Evolutionary conservation across 2,329 filamentous ascomycete genomes (phyloP).

Genomic region (Talaromyces marneffei): DNA sequence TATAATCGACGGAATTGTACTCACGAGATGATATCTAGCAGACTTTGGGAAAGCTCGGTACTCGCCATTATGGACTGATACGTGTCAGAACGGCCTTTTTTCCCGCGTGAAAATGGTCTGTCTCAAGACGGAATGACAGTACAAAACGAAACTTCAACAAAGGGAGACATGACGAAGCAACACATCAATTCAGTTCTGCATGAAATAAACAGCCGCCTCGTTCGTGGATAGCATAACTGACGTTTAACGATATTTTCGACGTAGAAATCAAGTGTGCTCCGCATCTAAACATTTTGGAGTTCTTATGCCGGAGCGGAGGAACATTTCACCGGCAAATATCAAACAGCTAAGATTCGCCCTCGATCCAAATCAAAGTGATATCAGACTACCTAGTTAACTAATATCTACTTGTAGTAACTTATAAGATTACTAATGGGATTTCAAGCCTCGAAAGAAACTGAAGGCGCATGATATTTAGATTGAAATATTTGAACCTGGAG

Average conservation of each 20-base stretch:
- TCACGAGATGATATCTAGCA: slow-evolving; percentile 41
- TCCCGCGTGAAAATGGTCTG: not conserved
- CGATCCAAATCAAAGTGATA: not conserved
- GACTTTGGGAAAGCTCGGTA: slow-evolving; percentile 35
- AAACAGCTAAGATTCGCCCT: not conserved
- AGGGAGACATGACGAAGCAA: not conserved
- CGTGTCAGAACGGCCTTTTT: not conserved
- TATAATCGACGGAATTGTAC: slow-evolving; percentile 1
- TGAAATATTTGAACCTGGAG: not conserved
- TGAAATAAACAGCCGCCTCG: not conserved
- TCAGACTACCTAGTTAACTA: not conserved
- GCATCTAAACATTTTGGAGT: not conserved
- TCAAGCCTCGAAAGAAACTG: not conserved
- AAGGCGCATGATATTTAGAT: not conserved
- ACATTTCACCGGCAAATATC: not conserved
- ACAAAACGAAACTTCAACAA: not conserved
- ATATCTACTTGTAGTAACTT: too few relatives aligned
- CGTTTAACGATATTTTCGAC: not conserved
- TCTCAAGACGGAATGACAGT: not conserved
- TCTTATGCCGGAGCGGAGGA: not conserved
- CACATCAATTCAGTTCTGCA: not conserved
- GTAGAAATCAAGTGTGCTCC: not conserved
- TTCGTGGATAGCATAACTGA: not conserved
- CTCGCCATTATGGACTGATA: slow-evolving; percentile 29
- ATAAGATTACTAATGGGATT: not conserved